Conservation (phyloP, 1,284 basidiomycete genomes). For the Naganishia albida region DNA sequence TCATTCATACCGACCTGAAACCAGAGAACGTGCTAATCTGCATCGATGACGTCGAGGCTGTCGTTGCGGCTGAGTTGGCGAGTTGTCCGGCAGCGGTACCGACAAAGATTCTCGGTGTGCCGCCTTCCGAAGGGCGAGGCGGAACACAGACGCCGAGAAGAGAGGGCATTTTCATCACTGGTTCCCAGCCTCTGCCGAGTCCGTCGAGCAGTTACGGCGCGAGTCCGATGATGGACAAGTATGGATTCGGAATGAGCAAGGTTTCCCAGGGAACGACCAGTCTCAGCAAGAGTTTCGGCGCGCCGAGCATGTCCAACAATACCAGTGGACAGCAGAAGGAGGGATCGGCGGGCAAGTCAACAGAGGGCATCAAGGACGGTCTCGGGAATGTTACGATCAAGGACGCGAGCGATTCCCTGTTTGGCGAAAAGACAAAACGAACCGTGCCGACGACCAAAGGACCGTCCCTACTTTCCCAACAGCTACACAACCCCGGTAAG, state of each 20-base stretch:
- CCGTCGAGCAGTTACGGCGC: slow-evolving; percentile 72
- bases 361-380: slow-evolving; percentile 60
- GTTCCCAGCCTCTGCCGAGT: slow-evolving; percentile 85
- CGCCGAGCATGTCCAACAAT: slow-evolving; percentile 1
- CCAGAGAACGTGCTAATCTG: slow-evolving; percentile 97
- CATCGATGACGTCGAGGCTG: slow-evolving; percentile 94
- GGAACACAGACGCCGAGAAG: slow-evolving; percentile 94
- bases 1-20: slow-evolving; percentile 95
- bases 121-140: slow-evolving; percentile 90
- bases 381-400: slow-evolving; percentile 67
- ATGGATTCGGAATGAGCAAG: slow-evolving; percentile 86
- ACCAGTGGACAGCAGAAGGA: slow-evolving; percentile 17
- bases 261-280: slow-evolving; percentile 50
- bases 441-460: slow-evolving; percentile 59
- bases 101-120: slow-evolving; percentile 86
- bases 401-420: slow-evolving; percentile 50
- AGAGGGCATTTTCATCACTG: slow-evolving; percentile 86
- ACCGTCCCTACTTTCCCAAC: slow-evolving; percentile 78
- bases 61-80: slow-evolving; percentile 83
- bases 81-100: slow-evolving; percentile 62
- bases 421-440: slow-evolving; percentile 60
- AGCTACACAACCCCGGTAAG: slow-evolving; percentile 58
- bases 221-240: slow-evolving; percentile 82
- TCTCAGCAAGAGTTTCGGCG: slow-evolving; percentile 37
- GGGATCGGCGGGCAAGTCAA: slow-evolving; percentile 54